phyloP scores from a whole-genome alignment of 2,329 filamentous ascomycete species.

The Cladosporium sp. region DNA sequence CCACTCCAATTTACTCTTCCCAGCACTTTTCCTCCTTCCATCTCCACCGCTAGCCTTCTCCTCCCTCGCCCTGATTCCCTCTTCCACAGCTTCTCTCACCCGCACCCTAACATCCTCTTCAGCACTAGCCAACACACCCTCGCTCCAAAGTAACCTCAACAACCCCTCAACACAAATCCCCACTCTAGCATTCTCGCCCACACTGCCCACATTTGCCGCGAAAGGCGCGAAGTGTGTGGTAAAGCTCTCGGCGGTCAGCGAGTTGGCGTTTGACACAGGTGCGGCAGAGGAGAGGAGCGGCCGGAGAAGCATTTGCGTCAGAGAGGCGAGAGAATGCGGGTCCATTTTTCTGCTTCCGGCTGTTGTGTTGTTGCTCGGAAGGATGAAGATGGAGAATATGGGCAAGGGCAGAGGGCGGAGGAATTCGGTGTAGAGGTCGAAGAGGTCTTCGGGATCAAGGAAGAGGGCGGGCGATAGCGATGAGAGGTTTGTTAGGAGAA shows the following conservation, averaged over 20 bases:
- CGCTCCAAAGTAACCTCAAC: constrained; percentile 48
- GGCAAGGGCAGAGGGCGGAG: constrained; percentile 57
- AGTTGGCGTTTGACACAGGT: constrained; percentile 36
- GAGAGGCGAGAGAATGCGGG: constrained; percentile 42
- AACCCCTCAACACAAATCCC: constrained; percentile 65
- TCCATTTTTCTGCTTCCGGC: constrained; percentile 12
- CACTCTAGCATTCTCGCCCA: constrained; percentile 69
- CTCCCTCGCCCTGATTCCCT: constrained; percentile 50
- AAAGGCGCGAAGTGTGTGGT: constrained; percentile 62
- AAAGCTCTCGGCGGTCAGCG: constrained; percentile 48
- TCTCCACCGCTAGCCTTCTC: constrained; percentile 41
- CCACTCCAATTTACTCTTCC: constrained; percentile 30
- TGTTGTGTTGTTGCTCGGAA: constrained; percentile 26
- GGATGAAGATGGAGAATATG: constrained; percentile 55
- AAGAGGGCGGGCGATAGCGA: constrained; percentile 40
- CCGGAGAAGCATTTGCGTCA: constrained; percentile 51
- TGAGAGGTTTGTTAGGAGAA: constrained; percentile 42
- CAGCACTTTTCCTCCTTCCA: constrained; percentile 42
- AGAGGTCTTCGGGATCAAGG: constrained; percentile 53
- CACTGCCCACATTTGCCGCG: constrained; percentile 56
- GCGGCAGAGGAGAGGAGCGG: constrained; percentile 42
- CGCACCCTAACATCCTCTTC: constrained; percentile 23
- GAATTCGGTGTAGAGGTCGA: constrained; percentile 54
- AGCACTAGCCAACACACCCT: constrained; percentile 25
- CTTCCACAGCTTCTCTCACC: constrained; percentile 45